Conservation (phyloP, 176 grass and related monocot genomes). For the Zoysia pacifica region DNA sequence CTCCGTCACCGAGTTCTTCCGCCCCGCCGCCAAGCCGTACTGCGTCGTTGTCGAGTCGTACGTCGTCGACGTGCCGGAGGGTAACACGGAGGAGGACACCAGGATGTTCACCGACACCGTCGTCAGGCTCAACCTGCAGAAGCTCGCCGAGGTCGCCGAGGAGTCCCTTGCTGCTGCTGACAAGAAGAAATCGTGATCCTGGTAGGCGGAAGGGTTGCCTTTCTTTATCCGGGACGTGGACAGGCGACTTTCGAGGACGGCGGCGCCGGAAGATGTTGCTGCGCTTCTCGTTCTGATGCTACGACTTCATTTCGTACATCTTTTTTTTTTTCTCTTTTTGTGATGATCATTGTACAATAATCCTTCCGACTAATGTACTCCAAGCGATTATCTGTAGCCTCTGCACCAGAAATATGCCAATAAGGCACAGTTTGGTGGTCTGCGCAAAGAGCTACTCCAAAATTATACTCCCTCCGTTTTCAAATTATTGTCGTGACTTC, state of each 20-base stretch:
- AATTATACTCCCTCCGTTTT: too few species aligned
- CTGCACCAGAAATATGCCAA: too few species aligned
- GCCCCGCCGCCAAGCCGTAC: slow-evolving; percentile 32
- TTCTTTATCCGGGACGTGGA: not conserved
- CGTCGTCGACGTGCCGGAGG: slow-evolving; percentile 86
- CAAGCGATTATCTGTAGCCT: too few species aligned
- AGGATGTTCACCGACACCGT: slow-evolving; percentile 73
- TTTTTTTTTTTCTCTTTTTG: not conserved
- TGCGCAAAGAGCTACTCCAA: too few species aligned
- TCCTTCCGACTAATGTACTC: not conserved
- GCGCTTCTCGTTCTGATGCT: not conserved
- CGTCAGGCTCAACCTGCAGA: slow-evolving; percentile 81
- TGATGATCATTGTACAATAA: not conserved
- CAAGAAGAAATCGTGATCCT: not conserved
- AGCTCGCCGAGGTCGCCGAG: slow-evolving; percentile 55
- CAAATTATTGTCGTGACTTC: too few species aligned
- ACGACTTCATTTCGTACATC: not conserved
- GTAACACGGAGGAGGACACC: slow-evolving; percentile 84
- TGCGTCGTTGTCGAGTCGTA: slow-evolving; percentile 90
- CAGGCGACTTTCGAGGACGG: not conserved
- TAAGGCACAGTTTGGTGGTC: too few species aligned
- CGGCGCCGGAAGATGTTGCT: slow-evolving; percentile 20
- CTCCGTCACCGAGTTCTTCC: slow-evolving; percentile 85
- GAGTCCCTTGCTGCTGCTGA: not conserved
- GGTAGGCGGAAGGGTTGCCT: not conserved